Evolutionary conservation across 2,329 filamentous ascomycete genomes (phyloP).

Genomic region (Leptodontidium sp.): DNA sequence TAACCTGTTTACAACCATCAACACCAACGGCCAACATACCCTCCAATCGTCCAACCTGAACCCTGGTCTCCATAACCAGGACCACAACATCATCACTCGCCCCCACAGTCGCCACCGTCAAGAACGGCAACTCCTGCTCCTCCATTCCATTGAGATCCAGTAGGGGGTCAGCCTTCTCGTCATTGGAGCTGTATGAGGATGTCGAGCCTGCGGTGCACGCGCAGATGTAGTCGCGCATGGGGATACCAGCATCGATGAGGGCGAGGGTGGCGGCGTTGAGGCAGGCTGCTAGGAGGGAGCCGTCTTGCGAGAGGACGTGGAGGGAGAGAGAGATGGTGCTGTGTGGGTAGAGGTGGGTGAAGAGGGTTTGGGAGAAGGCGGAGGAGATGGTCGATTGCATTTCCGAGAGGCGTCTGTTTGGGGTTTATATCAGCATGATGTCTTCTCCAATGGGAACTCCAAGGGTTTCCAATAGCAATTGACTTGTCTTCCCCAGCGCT

Average conservation of each 20-base stretch:
- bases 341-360: slow-evolving; percentile 89
- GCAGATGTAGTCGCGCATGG: slow-evolving; percentile 90
- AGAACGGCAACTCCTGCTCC: slow-evolving; percentile 86
- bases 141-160: slow-evolving; percentile 82
- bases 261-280: slow-evolving; percentile 92
- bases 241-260: slow-evolving; percentile 91
- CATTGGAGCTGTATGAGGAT: slow-evolving; percentile 68
- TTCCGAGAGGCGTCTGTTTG: slow-evolving; percentile 75
- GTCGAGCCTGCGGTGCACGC: slow-evolving; percentile 89
- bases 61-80: slow-evolving; percentile 84
- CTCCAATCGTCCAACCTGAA: slow-evolving; percentile 84
- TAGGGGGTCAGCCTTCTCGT: slow-evolving; percentile 77
- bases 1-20: slow-evolving; percentile 88
- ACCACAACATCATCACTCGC: slow-evolving; percentile 78
- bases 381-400: slow-evolving; percentile 81
- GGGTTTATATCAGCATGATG: slow-evolving; percentile 13
- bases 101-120: slow-evolving; percentile 86
- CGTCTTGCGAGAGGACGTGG: slow-evolving; percentile 89
- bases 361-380: slow-evolving; percentile 79
- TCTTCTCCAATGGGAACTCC: neutral
- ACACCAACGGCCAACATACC: slow-evolving; percentile 92
- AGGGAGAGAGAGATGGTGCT: slow-evolving; percentile 84
- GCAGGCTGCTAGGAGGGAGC: slow-evolving; percentile 86
- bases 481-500: neutral
- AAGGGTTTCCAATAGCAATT: neutral